Base-by-base conservation (phyloP, 129 eudicot species). In the Pulicaria dysenterica region DNA sequence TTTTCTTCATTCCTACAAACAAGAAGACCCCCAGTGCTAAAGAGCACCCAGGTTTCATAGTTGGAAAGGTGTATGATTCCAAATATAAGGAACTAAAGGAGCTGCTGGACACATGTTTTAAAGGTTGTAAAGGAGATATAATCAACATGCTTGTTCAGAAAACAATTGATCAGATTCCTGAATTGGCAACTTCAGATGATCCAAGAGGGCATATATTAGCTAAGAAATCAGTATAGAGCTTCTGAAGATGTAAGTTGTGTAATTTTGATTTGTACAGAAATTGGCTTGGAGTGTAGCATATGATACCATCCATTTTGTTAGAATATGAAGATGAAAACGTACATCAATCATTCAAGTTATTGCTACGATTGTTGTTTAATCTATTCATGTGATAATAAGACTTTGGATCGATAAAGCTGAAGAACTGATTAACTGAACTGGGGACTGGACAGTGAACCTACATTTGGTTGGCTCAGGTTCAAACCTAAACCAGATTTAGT, bases 11-110 rank as follows among this genome's bases (percentile, higher is more conserved):
- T 57, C 97, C 97, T 39, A 45, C 73, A 49, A 64, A 90, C 79
- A 94, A 86, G 79, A 86, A 84, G 85, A 85, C 88, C 43, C 99
- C 96, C 2, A 73, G 36, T 56, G 77, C 88, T 48, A 86, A 83
- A 73, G 77, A 90, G 31, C 85, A 84, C 67, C 99, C 99, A 2
- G 99, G 99, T 17, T 94, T 94, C 67, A 79, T 90, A 51, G 97
- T 94, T 45, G 85, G 82, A 64, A 88, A 84, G 77, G 91, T 90
- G 5, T 94, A 94, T 53, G 93, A 90, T 70, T 85, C 93, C 44
- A 86, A 82, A 48, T 81, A 74, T 47, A 84, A 79, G 84, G 85
- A 67, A 77, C 74, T 90, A 36, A 86, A 73, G 40, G 88, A 85
- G 85, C 75, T 94, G 68, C 78, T 91, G 5, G 96, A 94, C 72